Base-by-base conservation (phyloP, 2,329 filamentous ascomycete species). In the Stagonosporopsis tanaceti region DNA sequence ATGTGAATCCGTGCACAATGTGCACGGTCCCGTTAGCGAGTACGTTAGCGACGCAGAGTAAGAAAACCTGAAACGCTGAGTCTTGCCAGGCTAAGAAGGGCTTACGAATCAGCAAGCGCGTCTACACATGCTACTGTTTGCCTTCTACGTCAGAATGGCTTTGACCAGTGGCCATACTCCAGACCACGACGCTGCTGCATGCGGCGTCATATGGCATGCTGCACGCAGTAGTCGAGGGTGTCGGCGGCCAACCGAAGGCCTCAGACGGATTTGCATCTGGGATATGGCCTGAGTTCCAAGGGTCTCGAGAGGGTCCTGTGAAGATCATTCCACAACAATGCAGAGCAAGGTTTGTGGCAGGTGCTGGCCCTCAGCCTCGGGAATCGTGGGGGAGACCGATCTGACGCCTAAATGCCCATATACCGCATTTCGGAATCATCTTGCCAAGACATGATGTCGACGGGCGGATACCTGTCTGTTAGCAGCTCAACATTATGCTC, bases 91-190 rank as follows among this genome's bases (percentile, higher is more conserved):
- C 62, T 52, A 20, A 20, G 20, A 66, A 66, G 63, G 56, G 71
- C 72, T 75, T 70, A 73, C 69, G 65, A 69, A 73, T 66, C 63
- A 65, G 62, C 71, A 68, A 69, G 68, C 67, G 50, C 57, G 27
- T 53, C 59, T 30, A 61, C 32, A 44, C 54, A 34, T 52, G 50
- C 62, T 47, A 34, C 44, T 24, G 38, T 48, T 34, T 47, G 45
- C 48, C 54, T 48, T 48, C 44, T 52, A 57, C 54, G 48, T 57
- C 54, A 57, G 42, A 27, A 20, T 28, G 8, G 42, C 37, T 35
- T 32, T 50, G 41, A 27, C 53, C 47, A 56, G 41, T 56, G 35
- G 32, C 47, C 28, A 20, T 40, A 34, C 40, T 35, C 22, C 11
- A 46, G 20, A 41, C 30, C 34, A 35, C 34, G 34, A 40, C 34